Evolutionary conservation across 2,329 filamentous ascomycete genomes (phyloP).

Genomic region (Diplodia corticola): DNA sequence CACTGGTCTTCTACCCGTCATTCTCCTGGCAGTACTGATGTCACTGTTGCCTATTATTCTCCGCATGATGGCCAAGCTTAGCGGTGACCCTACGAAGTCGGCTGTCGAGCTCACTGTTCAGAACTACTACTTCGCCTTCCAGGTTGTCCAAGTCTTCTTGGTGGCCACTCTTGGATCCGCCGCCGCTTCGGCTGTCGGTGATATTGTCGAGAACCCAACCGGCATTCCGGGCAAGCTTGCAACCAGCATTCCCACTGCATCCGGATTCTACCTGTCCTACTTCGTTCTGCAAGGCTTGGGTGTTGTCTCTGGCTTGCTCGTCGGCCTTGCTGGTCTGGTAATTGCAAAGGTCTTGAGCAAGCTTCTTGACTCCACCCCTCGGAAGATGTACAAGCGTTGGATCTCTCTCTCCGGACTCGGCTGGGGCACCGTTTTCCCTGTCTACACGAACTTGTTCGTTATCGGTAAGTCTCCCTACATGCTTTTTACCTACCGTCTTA

Average conservation of each 20-base stretch:
- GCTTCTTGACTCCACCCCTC: slow-evolving; percentile 72
- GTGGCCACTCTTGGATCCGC: slow-evolving; percentile 81
- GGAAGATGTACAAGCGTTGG: slow-evolving; percentile 41
- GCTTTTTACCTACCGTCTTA: not conserved
- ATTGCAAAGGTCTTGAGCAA: slow-evolving; percentile 74
- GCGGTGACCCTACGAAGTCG: slow-evolving; percentile 77
- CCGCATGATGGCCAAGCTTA: slow-evolving; percentile 67
- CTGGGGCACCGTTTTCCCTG: slow-evolving; percentile 45
- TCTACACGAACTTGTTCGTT: slow-evolving; percentile 43
- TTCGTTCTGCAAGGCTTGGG: slow-evolving; percentile 89
- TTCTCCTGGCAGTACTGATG: slow-evolving; percentile 81
- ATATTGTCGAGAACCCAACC: slow-evolving; percentile 64
- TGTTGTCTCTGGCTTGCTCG: slow-evolving; percentile 70
- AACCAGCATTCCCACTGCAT: slow-evolving; percentile 73
- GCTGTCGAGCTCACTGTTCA: slow-evolving; percentile 86
- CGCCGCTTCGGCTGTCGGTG: slow-evolving; percentile 61
- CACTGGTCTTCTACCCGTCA: slow-evolving; percentile 77
- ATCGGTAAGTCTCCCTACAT: slow-evolving; percentile 43
- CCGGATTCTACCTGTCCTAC: slow-evolving; percentile 95
- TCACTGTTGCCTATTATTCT: slow-evolving; percentile 74
- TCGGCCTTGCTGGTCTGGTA: slow-evolving; percentile 73
- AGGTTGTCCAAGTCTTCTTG: slow-evolving; percentile 89
- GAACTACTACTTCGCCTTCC: slow-evolving; percentile 87
- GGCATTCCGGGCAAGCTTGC: slow-evolving; percentile 67
- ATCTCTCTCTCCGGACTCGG: slow-evolving; percentile 36